Evolutionary conservation across 2,329 filamentous ascomycete genomes (phyloP).

Genomic region (Cytospora schulzeri): DNA sequence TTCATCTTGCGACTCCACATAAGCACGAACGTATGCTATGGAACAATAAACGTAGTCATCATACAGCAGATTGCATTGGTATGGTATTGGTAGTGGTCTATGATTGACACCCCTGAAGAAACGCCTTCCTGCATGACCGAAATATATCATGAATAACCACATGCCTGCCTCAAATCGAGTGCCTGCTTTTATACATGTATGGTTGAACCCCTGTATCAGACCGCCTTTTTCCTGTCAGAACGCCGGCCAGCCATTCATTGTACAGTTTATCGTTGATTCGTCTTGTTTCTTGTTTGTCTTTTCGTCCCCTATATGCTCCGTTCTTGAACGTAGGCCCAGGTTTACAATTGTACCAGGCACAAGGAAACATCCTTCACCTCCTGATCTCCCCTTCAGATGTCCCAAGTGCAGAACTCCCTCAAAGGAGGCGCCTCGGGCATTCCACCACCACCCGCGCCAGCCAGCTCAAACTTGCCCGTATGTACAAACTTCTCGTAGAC

Average conservation of each 20-base stretch:
- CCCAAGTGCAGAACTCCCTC: constrained; percentile 73
- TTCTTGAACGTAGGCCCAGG: background rate
- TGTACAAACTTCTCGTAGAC: constrained; percentile 57
- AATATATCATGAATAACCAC: background rate
- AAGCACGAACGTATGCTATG: background rate
- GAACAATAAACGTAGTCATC: background rate
- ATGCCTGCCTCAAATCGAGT: background rate
- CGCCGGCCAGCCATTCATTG: constrained; percentile 5
- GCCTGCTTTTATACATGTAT: constrained; percentile 6
- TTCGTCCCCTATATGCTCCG: background rate
- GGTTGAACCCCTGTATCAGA: background rate
- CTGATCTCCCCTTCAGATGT: constrained; percentile 56
- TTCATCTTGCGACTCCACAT: background rate
- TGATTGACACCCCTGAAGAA: background rate
- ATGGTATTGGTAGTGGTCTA: constrained; percentile 7
- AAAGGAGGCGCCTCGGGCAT: constrained; percentile 80
- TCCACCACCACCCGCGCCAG: constrained; percentile 39
- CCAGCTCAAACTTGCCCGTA: constrained; percentile 67
- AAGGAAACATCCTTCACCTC: background rate
- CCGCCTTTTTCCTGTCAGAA: background rate
- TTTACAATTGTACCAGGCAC: background rate
- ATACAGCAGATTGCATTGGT: background rate
- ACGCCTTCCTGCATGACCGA: constrained; percentile 6
- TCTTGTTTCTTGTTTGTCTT: background rate
- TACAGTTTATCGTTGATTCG: constrained; percentile 1